Evolutionary conservation across 192 early-diverging fungal species (phyloP), one percentile per base, ranked within the genome.

Genomic region (Funneliformis geosporum): DNA sequence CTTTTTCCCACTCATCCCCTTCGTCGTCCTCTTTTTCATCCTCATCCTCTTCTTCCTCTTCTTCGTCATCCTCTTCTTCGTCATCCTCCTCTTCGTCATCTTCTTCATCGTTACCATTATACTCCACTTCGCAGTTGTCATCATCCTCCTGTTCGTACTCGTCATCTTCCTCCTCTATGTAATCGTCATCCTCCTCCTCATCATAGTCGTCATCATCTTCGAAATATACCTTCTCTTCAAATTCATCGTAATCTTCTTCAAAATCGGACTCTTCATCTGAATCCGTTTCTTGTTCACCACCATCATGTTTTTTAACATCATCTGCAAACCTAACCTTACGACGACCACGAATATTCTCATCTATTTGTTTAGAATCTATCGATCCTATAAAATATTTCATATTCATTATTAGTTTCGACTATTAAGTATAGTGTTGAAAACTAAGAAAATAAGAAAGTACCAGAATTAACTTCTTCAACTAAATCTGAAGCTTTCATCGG

Each of bases 401-500:
- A 55, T 47, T 55, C 14, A 55, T 16, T 55, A 16, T 16, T 55
- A 5, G 12, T 16, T 55, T 12, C 14, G 47, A 55, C 8, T 11
- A 55, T 18, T 18, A 4, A 55, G 2, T n/a, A 5, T 5, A 55
- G 4, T 18, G 18, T 14, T 55, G 16, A 55, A 55, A 55, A 55
- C 18, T 18, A 43, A 55, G 0, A 47, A 47, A 47, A 47, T 47
- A 6, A 47, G 14, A 55, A 1, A 55, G 18, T 55, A 55, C 47
- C 47, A 55, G 14, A 4, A 55, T 55, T 55, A 0, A 5, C 18
- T 55, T 55, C 47, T 16, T 55, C 47, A 5, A 5, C 47, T 55
- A 55, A 55, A 64, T 86, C 81, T 12, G 82, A 74, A 39, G 88
- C 88, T 61, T 81, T 85, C 60, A 94, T 75, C 44, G 89, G 91